A percentile compares a stretch with the other conserved stretches of the same genome.
Evolutionary conservation across 352 stramenopile species (phyloP).

Genomic region (Globisporangium solare): DNA sequence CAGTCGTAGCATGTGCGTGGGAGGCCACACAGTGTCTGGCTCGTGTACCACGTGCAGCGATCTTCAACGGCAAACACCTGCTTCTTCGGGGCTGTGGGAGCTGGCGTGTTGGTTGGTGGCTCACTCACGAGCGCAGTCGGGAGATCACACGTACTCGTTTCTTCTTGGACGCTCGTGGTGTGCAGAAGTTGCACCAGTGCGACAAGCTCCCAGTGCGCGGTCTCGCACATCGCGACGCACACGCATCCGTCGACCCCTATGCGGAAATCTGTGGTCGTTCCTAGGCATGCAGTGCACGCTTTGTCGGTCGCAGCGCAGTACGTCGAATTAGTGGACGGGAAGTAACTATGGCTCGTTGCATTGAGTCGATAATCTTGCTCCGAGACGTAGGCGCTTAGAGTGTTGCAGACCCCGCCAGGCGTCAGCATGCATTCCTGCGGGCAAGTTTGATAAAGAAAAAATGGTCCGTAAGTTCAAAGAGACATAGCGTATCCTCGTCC

Average conservation of each 20-base stretch:
- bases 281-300: slow-evolving; percentile 21
- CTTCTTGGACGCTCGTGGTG: slow-evolving; percentile 8
- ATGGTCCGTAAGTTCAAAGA: slow-evolving; percentile 3
- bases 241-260: slow-evolving; percentile 32
- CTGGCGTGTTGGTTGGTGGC: background rate
- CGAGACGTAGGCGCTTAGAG: slow-evolving; percentile 36
- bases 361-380: slow-evolving; percentile 20
- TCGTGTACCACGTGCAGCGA: slow-evolving; percentile 32
- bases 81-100: slow-evolving; percentile 14
- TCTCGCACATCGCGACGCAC: slow-evolving; percentile 35
- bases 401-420: slow-evolving; percentile 23
- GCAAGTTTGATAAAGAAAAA: slow-evolving; percentile 3
- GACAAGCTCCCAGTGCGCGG: slow-evolving; percentile 19
- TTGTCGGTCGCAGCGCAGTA: slow-evolving; percentile 35
- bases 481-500: background rate
- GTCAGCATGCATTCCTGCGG: slow-evolving; percentile 21
- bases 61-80: slow-evolving; percentile 22
- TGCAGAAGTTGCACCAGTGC: slow-evolving; percentile 15
- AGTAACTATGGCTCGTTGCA: slow-evolving; percentile 31
- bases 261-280: slow-evolving; percentile 27
- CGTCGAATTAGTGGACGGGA: slow-evolving; percentile 27
- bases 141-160: slow-evolving; percentile 11
- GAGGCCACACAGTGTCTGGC: slow-evolving; percentile 20
- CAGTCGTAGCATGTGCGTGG: slow-evolving; percentile 37
- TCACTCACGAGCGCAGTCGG: no score